phyloP scores from a whole-genome alignment of 257 asterid species.

The Gardenia jasminoides region DNA sequence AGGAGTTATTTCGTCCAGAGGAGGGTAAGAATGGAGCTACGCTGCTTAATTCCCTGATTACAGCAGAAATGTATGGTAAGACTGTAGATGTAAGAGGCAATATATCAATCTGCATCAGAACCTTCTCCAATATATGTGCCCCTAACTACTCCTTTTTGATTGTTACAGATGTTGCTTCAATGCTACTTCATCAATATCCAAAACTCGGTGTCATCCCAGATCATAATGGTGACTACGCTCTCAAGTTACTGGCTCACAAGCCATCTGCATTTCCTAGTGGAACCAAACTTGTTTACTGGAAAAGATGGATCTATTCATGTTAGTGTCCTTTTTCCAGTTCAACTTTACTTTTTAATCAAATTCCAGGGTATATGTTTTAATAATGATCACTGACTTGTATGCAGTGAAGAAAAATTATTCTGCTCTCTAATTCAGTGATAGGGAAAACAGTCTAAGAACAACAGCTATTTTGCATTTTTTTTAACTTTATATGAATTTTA shows the following conservation, averaged over 20 bases:
- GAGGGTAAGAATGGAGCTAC: slow-evolving; percentile 32
- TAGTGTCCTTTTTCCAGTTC: slow-evolving; percentile 13
- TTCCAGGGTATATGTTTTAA: too few species aligned
- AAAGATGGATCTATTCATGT: slow-evolving; percentile 35
- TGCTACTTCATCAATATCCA: slow-evolving; percentile 31
- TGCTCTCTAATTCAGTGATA: background rate
- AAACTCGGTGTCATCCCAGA: slow-evolving; percentile 33
- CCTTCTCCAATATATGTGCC: background rate
- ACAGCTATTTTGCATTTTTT: too few species aligned
- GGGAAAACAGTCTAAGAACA: too few species aligned
- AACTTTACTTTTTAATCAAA: too few species aligned
- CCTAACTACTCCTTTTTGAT: background rate
- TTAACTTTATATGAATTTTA: too few species aligned
- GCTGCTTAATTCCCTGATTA: slow-evolving; percentile 39
- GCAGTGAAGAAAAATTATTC: background rate
- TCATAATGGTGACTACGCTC: slow-evolving; percentile 28
- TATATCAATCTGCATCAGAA: background rate
- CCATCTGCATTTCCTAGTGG: slow-evolving; percentile 51
- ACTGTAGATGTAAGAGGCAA: background rate
- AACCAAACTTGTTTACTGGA: slow-evolving; percentile 24
- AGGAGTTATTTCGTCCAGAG: slow-evolving; percentile 2
- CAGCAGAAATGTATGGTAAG: slow-evolving; percentile 45
- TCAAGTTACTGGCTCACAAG: slow-evolving; percentile 39
- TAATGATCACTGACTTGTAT: background rate
- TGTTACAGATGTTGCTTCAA: slow-evolving; percentile 33